These are phyloP conservation scores for Pythium phragmitis DNA, from an alignment of 352 stramenopile genomes.

Conservation along the genomic window DNA sequence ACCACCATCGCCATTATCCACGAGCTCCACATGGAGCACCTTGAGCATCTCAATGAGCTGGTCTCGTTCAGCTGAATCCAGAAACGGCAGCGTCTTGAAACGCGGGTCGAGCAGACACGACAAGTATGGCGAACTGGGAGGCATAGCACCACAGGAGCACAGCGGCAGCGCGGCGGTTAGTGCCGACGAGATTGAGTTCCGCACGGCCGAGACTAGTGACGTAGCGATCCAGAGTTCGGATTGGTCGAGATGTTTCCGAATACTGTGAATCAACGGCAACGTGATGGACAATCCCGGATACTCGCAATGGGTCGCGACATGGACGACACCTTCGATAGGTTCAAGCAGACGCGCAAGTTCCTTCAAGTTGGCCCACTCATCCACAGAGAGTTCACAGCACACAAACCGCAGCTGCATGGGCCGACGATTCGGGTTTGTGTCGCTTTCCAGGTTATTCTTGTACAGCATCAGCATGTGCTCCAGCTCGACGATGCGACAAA, in stretches of 20 bases:
- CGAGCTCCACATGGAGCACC: constrained; percentile 45
- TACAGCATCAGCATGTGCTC: constrained; percentile 70
- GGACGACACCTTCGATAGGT: constrained; percentile 64
- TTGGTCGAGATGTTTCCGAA: constrained; percentile 69
- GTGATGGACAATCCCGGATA: constrained; percentile 73
- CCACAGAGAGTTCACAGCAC: constrained; percentile 65
- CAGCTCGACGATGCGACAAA: constrained; percentile 77
- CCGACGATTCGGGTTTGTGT: constrained; percentile 63
- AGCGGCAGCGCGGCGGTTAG: constrained; percentile 43
- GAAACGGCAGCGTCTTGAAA: constrained; percentile 74
- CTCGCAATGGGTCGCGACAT: constrained; percentile 54
- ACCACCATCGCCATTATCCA: constrained; percentile 32
- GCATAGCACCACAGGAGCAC: constrained; percentile 42
- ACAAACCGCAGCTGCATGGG: constrained; percentile 80
- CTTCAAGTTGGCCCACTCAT: constrained; percentile 71
- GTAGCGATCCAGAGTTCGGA: constrained; percentile 63
- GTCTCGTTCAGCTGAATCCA: constrained; percentile 50
- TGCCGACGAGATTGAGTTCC: constrained; percentile 50
- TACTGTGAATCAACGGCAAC: constrained; percentile 62
- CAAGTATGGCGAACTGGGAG: constrained; percentile 54
- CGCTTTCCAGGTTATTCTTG: constrained; percentile 72
- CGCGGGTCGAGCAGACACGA: constrained; percentile 68
- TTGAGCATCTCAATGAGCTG: constrained; percentile 54
- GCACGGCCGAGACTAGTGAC: constrained; percentile 56
- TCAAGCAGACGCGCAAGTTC: constrained; percentile 63